These are phyloP conservation scores for Carex littledalei DNA, from an alignment of 176 grass and related monocot genomes.

Conservation along the genomic window DNA sequence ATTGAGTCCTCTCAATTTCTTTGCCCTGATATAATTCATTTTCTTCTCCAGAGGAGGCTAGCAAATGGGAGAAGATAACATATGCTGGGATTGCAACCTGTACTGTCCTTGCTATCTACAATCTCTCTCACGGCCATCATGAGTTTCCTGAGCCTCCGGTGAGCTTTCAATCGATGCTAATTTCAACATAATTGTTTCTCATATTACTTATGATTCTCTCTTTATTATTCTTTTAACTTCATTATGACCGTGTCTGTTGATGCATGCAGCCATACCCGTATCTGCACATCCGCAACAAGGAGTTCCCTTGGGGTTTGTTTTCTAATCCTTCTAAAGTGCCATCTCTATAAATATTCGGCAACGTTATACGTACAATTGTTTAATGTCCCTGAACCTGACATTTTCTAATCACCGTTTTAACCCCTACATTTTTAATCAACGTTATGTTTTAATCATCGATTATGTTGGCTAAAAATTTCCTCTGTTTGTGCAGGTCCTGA, in stretches of 20 bases:
- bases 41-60: conserved; percentile 39
- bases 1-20: not conserved
- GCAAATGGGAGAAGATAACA: conserved; percentile 55
- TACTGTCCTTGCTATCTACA: conserved; percentile 39
- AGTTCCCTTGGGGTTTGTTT: conserved; percentile 43
- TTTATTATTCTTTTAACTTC: not conserved
- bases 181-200: not conserved
- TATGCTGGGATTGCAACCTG: conserved; percentile 43
- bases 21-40: not conserved
- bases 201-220: not conserved
- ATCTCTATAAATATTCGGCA: not conserved
- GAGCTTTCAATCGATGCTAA: not conserved
- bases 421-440: not conserved
- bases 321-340: not conserved
- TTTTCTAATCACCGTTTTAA: not conserved
- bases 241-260: not conserved
- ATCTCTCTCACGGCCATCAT: conserved; percentile 45
- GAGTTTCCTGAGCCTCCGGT: conserved; percentile 41
- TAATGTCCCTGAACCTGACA: not conserved
- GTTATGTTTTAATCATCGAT: not conserved
- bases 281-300: conserved; percentile 48
- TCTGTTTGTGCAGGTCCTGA: conserved; percentile 26
- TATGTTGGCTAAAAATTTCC: not conserved
- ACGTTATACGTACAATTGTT: not conserved
- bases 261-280: conserved; percentile 38